A percentile compares a stretch with the other conserved stretches of the same genome.
phyloP scores from a whole-genome alignment of 2,329 filamentous ascomycete species.

The Falciphora oryzae region DNA sequence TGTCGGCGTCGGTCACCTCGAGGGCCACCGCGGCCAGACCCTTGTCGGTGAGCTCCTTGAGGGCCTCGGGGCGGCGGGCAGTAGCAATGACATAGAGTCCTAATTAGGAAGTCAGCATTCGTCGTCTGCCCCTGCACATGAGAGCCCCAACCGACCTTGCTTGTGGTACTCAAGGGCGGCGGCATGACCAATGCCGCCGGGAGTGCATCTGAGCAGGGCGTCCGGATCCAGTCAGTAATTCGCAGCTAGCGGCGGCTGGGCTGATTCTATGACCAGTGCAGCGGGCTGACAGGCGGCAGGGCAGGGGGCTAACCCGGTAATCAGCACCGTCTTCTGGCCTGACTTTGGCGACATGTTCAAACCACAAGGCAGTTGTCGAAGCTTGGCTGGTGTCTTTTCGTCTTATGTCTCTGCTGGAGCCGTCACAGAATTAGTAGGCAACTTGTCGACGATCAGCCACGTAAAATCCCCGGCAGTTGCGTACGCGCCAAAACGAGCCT shows the following conservation, averaged over 20 bases:
- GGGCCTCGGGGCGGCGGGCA: conserved; percentile 29
- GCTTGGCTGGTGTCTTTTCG: not conserved
- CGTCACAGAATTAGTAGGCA: not conserved
- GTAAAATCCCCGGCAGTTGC: not conserved
- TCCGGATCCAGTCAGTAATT: not conserved
- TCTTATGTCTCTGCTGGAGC: not conserved
- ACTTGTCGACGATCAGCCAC: not conserved
- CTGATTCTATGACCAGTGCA: too few species aligned
- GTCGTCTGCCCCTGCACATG: not conserved
- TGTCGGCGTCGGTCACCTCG: conserved; percentile 23
- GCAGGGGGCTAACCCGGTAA: conserved; percentile 7
- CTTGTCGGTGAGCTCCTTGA: conserved; percentile 20
- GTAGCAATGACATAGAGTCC: conserved; percentile 35
- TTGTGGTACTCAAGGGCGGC: conserved; percentile 30
- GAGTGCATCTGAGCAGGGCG: conserved; percentile 25
- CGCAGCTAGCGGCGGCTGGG: not conserved
- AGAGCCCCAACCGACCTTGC: conserved; percentile 21
- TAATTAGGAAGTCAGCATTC: conserved; percentile 11
- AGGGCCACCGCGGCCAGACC: conserved; percentile 23
- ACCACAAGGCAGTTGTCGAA: not conserved
- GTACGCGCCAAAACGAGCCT: not conserved
- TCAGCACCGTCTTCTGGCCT: conserved; percentile 10
- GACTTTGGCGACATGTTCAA: conserved; percentile 3
- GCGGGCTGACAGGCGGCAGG: not conserved
- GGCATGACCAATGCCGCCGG: conserved; percentile 32